Percentiles rank a stretch among this genome's conserved stretches.
Conservation (phyloP, 1,284 basidiomycete genomes). For the Puccinia hordei region DNA sequence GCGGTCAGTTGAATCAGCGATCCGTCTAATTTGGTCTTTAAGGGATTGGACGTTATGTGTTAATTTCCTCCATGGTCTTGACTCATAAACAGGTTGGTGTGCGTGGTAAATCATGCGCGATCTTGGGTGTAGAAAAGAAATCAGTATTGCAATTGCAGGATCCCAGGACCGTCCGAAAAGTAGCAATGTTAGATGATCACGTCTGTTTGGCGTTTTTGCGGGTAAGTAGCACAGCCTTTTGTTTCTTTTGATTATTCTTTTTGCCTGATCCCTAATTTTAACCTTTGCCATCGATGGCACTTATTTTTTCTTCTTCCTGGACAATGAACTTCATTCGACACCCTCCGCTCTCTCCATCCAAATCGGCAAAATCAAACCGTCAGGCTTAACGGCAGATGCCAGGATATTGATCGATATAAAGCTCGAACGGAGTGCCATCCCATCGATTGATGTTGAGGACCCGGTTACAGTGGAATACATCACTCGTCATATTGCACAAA, state of each 20-base stretch:
- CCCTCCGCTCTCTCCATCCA: conserved; percentile 42
- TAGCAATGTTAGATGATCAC: conserved; percentile 98
- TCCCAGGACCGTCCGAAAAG: conserved; percentile 93
- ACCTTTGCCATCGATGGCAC: neutral
- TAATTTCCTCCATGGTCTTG: conserved; percentile 27
- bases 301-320: too few relatives aligned
- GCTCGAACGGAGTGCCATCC: conserved; percentile 96
- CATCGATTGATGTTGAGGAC: conserved; percentile 95
- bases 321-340: too few relatives aligned
- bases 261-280: neutral
- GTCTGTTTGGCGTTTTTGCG: conserved; percentile 95
- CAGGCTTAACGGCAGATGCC: conserved; percentile 95
- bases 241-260: conserved; percentile 4
- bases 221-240: conserved; percentile 66
- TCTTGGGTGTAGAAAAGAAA: conserved; percentile 99
- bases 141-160: conserved; percentile 96
- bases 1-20: conserved; percentile 69
- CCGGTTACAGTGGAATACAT: conserved; percentile 98
- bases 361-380: neutral
- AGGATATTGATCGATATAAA: conserved; percentile 96
- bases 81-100: conserved; percentile 76
- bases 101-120: conserved; percentile 88
- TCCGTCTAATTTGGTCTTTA: too few relatives aligned
- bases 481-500: conserved; percentile 93
- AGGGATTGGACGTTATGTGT: neutral